A percentile compares a stretch with the other conserved stretches of the same genome.
Conservation (phyloP, 495 filamentous ascomycete species). For the Talaromyces trachyspermus region DNA sequence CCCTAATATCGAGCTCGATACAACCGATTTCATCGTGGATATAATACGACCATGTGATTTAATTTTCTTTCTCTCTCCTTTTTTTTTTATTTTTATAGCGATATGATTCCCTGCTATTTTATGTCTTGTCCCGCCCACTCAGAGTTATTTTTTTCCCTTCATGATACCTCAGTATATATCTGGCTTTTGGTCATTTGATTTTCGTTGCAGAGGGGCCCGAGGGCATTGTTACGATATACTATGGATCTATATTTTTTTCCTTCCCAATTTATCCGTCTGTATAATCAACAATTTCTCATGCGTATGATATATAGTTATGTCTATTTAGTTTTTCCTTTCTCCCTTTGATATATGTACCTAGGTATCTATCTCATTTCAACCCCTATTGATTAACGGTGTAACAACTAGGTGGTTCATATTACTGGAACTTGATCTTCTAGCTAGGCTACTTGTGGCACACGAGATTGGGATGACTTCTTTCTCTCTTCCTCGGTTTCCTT, state of each 20-base stretch:
- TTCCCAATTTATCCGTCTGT: not conserved
- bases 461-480: too few relatives aligned
- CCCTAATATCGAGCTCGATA: constrained; percentile 1
- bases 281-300: not conserved
- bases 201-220: not conserved
- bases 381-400: too few relatives aligned
- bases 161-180: constrained; percentile 9
- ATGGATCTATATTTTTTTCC: too few relatives aligned
- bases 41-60: not conserved
- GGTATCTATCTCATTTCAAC: not conserved
- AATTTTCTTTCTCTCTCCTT: not conserved
- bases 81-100: constrained; percentile 4
- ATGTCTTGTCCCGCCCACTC: too few relatives aligned
- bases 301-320: constrained; percentile 2
- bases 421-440: too few relatives aligned
- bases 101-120: constrained; percentile 7
- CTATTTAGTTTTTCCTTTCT: not conserved
- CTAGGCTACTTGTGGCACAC: too few relatives aligned
- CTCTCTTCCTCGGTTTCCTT: too few relatives aligned
- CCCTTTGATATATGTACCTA: not conserved
- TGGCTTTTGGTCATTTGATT: not conserved
- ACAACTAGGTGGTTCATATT: too few relatives aligned
- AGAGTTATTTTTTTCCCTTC: too few relatives aligned
- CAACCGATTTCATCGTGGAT: not conserved
- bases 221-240: too few relatives aligned